These are phyloP conservation scores for Xylaria digitata DNA, from an alignment of 2,329 filamentous ascomycete species.

Conservation along the genomic window DNA sequence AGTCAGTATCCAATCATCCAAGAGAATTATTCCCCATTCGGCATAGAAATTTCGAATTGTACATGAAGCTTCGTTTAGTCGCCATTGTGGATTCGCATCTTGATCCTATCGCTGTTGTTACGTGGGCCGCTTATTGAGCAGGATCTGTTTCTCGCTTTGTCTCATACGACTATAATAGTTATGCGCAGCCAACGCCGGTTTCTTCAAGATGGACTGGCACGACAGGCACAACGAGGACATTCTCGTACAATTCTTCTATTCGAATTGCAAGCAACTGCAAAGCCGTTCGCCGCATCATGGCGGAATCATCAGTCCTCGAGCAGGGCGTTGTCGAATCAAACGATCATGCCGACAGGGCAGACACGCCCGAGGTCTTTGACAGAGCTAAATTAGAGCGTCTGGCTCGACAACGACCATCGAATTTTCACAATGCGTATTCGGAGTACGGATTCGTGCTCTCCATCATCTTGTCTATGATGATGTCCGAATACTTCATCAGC, in stretches of 20 bases:
- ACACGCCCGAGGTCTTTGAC: slow-evolving; percentile 38
- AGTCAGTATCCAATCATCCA: slow-evolving; percentile 17
- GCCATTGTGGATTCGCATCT: slow-evolving; percentile 15
- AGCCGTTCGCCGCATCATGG: slow-evolving; percentile 22
- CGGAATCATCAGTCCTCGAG: slow-evolving; percentile 23
- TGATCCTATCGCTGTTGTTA: background rate
- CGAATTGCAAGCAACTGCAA: slow-evolving; percentile 5
- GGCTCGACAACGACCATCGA: slow-evolving; percentile 66
- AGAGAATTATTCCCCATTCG: slow-evolving; percentile 16
- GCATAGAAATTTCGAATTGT: slow-evolving; percentile 34
- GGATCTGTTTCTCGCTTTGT: background rate
- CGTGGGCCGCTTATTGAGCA: background rate
- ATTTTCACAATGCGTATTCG: slow-evolving; percentile 61
- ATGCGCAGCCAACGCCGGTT: slow-evolving; percentile 6
- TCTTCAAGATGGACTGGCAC: slow-evolving; percentile 21
- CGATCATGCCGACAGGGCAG: slow-evolving; percentile 31
- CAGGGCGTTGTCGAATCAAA: slow-evolving; percentile 32
- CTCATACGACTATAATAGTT: background rate
- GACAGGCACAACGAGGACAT: background rate
- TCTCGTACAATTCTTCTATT: background rate
- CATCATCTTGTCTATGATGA: slow-evolving; percentile 67
- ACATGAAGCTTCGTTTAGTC: slow-evolving; percentile 24
- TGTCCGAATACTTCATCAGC: slow-evolving; percentile 79
- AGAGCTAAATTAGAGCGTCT: slow-evolving; percentile 62
- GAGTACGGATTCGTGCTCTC: slow-evolving; percentile 71